phyloP scores from a whole-genome alignment of 257 asterid species.

The Rubia yunnanensis region DNA sequence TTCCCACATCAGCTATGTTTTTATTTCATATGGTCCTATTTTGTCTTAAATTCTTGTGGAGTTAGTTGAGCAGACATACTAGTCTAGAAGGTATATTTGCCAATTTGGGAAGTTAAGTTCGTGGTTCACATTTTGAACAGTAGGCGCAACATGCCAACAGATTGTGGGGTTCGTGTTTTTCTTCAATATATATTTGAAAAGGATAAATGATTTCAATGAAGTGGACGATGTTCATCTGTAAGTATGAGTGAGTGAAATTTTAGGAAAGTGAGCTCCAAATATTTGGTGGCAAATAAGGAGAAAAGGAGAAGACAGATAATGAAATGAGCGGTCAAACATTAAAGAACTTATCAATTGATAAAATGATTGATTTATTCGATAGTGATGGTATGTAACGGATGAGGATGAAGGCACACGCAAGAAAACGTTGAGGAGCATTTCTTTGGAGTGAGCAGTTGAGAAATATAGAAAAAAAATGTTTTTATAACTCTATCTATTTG shows the following conservation, averaged over 20 bases:
- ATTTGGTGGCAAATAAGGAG: background rate
- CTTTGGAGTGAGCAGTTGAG: no score
- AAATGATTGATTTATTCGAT: no score
- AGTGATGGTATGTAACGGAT: background rate
- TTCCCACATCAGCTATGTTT: background rate
- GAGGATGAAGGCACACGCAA: background rate
- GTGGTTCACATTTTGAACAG: background rate
- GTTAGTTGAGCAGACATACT: background rate
- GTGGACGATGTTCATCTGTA: no score
- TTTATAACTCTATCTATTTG: no score
- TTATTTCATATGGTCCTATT: background rate
- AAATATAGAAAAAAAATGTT: no score
- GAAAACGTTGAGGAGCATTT: no score
- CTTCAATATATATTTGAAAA: no score
- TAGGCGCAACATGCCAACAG: background rate
- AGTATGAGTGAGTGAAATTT: no score
- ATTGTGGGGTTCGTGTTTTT: background rate
- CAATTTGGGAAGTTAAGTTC: no score
- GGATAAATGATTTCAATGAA: no score
- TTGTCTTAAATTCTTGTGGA: background rate
- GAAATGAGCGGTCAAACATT: background rate
- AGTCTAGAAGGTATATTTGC: background rate
- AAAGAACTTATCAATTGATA: no score
- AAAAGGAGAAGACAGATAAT: background rate
- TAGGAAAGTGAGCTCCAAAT: no score